Conservation (phyloP, 164 flowering plant genomes). For the Akebia trifoliata region DNA sequence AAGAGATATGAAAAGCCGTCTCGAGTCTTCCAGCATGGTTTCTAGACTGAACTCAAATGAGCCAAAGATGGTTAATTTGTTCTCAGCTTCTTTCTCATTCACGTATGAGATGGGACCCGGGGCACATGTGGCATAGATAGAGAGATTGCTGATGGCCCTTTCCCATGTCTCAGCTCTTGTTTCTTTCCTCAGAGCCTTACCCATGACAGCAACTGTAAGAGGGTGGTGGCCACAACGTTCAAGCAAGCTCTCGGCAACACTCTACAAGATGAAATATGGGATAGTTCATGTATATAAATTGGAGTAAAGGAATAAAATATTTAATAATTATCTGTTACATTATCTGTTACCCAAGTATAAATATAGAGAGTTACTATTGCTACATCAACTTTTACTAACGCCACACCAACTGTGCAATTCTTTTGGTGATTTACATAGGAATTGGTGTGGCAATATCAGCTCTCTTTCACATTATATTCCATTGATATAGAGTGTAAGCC, state of each 20-base stretch:
- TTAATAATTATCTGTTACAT: no score
- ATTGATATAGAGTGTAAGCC: no score
- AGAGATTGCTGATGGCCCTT: conserved; percentile 38
- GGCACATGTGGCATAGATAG: conserved; percentile 46
- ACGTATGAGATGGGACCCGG: conserved; percentile 49
- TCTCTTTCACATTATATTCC: no score
- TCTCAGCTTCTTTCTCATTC: conserved; percentile 45
- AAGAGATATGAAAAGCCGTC: conserved; percentile 32
- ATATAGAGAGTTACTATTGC: no score
- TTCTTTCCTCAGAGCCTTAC: conserved; percentile 51
- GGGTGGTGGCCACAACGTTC: conserved; percentile 55
- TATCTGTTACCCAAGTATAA: no score
- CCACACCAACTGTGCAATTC: no score
- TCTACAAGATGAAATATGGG: conserved; percentile 6
- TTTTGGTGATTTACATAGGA: no score
- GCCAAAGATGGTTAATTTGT: conserved; percentile 40
- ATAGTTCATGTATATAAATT: no score
- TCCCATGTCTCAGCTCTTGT: conserved; percentile 42
- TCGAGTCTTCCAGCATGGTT: conserved; percentile 40
- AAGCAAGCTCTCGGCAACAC: conserved; percentile 33
- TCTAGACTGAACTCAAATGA: conserved; percentile 53
- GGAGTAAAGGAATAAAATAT: no score
- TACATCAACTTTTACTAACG: no score
- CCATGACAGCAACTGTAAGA: conserved; percentile 55
- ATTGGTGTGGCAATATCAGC: no score